Base-by-base conservation (phyloP, 257 asterid genomes). In the Nyctanthes arbortristis region DNA sequence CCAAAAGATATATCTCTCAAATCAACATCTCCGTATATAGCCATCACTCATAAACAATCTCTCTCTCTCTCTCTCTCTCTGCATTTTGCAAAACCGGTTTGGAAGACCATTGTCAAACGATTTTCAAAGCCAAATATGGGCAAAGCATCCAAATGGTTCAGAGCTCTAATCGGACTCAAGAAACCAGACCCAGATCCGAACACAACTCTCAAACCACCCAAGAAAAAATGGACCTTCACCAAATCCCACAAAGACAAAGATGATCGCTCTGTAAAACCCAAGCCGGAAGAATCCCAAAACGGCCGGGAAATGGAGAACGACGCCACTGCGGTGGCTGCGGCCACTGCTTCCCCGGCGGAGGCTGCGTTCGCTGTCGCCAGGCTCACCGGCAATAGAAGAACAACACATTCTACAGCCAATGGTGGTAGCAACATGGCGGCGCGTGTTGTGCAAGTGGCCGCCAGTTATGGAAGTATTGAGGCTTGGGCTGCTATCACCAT, bases 301-400 rank as follows among this genome's bases (percentile, higher is more conserved):
- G 61, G 49, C 82, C 72, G 20, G 11, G 79, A 68, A 4, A 63
- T 69, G 27, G 68, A 57, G 2, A 64, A 34, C 66, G 88, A 85
- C 60, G 81, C 91, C 63, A 66, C 82, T 32, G 89, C 87, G 2
- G 97, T 83, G 11, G 95, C 89, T 0, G 96, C 85, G 80, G 96
- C 95, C 16, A 91, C 97, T 5, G 89, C 89, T n/a, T 89, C 96
- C 31, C 89, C 95, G 0, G 93, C 91, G 27, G 88, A 84, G 10
- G 96, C 97, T 0, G 96, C 89, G 4, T 91, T 87, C 3, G 87
- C 77, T n/a, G 96, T 88, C 0, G 96, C 86, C 59, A 78, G 82
- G 75, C 85, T 89, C 9, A 80, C 81, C 0, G 75, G 80, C 78
- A 81, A 85, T 67, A 90, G 94, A 0, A 69, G 87, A 76, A 63